Base-by-base conservation (phyloP, 441 rosid species). In the Arabidopsis lyrata region DNA sequence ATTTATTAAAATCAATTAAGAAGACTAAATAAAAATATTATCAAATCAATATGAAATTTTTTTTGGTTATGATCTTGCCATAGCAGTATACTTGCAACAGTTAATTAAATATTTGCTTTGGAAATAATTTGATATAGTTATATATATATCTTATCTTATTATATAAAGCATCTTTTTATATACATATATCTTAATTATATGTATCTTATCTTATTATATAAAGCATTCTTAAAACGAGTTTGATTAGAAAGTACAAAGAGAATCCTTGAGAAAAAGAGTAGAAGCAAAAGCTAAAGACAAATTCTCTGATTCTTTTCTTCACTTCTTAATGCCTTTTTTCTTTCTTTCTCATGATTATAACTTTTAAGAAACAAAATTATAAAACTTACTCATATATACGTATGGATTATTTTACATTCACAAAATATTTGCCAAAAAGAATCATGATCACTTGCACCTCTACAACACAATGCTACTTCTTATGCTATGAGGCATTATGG, bases 261-360 rank as follows among this genome's bases (percentile, higher is more conserved):
- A 41, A 74, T 59, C 62, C 20, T 67, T 60, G 48, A 41, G 61
- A 58, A 59, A 14, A 50, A 59, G 73, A 31, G 62, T 59, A 9
- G 63, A 74, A 50, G 68, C 73, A 29, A 39, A 66, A 49, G 73
- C 67, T 74, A 60, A 52, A 52, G 53, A 66, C 55, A 14, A 14
- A 68, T 41, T 47, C 12, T 24, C 16, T 75, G 53, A 63, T 76
- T 48, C 71, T 63, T 76, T 70, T 55, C 79, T 75, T 69, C 24
- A 45, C 53, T 55, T 44, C 74, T 44, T 44, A 24, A 22, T 61
- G 15, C 68, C 41, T 47, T 62, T 62, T 62, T 53, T 32, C 38
- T 68, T 34, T 68, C 68, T 49, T 75, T 63, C 6, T 39, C 41
- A 14, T 72, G 35, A 15, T 18, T 63, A n/a, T 8, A n/a, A 13